Evolutionary conservation across 768 basidiomycete genomes (phyloP).

Genomic region (Amylocystis lapponica): DNA sequence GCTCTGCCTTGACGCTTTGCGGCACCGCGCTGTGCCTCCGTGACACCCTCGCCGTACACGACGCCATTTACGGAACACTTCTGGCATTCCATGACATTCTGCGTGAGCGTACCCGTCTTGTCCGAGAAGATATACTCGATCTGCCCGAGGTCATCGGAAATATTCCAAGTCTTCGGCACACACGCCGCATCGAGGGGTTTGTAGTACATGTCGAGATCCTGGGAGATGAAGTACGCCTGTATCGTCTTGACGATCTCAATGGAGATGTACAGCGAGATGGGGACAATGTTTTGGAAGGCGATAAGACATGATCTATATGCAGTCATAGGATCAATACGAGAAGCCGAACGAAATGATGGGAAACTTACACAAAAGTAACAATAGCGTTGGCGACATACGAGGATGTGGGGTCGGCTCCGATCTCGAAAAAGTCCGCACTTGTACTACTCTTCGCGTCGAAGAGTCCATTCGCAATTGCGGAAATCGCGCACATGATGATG

Average conservation of each 20-base stretch:
- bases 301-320: conserved; percentile 76
- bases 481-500: conserved; percentile 65
- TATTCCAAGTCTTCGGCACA: conserved; percentile 97
- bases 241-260: conserved; percentile 98
- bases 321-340: conserved; percentile 2
- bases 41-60: conserved; percentile 88
- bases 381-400: conserved; percentile 67
- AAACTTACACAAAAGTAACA: conserved; percentile 84
- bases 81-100: conserved; percentile 99
- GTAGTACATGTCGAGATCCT: conserved; percentile 97
- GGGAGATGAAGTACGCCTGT: conserved; percentile 93
- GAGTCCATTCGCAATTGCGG: conserved; percentile 73
- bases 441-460: conserved; percentile 54
- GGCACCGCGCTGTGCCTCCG: conserved; percentile 91
- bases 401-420: conserved; percentile 52
- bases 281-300: conserved; percentile 96
- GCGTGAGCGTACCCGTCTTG: conserved; percentile 96
- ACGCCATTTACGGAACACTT: conserved; percentile 86
- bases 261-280: conserved; percentile 93
- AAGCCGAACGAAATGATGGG: not conserved
- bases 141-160: conserved; percentile 97
- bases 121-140: conserved; percentile 95
- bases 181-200: conserved; percentile 79
- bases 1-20: conserved; percentile 75
- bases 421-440: conserved; percentile 71